Conservation (phyloP, 257 asterid genomes). For the Solanum bulbocastanum region DNA sequence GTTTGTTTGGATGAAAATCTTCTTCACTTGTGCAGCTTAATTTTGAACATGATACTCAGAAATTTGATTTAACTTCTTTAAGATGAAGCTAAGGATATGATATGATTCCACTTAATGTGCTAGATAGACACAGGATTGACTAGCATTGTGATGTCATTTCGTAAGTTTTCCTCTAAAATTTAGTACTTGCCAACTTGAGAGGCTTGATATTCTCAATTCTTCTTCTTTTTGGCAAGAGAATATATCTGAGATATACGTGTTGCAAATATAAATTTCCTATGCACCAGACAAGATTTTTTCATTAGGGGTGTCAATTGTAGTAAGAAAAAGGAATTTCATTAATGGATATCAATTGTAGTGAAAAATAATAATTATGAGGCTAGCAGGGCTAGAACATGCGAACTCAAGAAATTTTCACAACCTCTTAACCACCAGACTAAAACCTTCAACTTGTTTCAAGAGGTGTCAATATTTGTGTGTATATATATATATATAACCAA, state of each 20-base stretch:
- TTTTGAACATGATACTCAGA: background rate
- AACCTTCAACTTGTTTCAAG: too few relatives aligned
- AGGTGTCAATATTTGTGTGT: too few relatives aligned
- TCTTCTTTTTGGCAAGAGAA: background rate
- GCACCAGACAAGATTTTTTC: background rate
- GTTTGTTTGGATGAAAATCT: background rate
- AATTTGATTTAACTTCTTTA: background rate
- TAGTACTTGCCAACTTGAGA: background rate
- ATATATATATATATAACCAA: too few relatives aligned
- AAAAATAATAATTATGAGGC: too few relatives aligned
- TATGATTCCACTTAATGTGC: background rate
- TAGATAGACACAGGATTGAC: background rate
- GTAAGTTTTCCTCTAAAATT: background rate
- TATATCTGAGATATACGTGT: background rate
- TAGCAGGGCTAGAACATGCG: too few relatives aligned
- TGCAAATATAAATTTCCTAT: background rate
- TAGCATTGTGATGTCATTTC: background rate
- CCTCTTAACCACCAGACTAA: too few relatives aligned
- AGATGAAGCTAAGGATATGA: background rate
- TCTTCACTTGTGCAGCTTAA: background rate
- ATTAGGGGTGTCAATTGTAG: too few relatives aligned
- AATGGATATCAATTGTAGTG: too few relatives aligned
- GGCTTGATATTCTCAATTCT: background rate
- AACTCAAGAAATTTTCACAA: too few relatives aligned
- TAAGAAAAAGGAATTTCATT: too few relatives aligned